These are phyloP conservation scores for Saccharomycopsis fermentans DNA, from an alignment of 805 yeast species.

Conservation along the genomic window DNA sequence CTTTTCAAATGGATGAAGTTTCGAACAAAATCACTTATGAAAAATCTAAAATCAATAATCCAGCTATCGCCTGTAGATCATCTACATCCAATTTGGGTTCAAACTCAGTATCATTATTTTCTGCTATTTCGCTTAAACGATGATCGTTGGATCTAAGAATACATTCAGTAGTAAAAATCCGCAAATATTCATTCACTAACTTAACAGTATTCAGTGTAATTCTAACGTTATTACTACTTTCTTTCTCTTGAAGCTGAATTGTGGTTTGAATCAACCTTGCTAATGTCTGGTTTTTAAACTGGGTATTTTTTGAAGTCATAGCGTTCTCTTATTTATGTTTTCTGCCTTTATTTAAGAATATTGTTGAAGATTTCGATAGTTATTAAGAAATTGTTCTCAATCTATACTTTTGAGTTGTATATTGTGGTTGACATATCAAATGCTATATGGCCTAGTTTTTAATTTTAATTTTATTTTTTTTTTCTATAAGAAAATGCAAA, in stretches of 20 bases:
- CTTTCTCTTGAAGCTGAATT: slow-evolving; percentile 1
- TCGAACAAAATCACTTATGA: slow-evolving; percentile 19
- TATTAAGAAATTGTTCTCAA: no score
- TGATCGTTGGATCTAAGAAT: slow-evolving; percentile 47
- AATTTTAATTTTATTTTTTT: no score
- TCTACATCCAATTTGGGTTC: slow-evolving; percentile 38
- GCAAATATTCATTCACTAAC: slow-evolving; percentile 42
- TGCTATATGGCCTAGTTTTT: no score
- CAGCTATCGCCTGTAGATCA: slow-evolving; percentile 46
- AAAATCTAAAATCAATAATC: slow-evolving; percentile 47
- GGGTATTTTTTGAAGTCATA: slow-evolving; percentile 1
- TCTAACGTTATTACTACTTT: slow-evolving; percentile 28
- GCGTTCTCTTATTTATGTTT: not conserved
- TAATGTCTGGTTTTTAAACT: slow-evolving; percentile 17
- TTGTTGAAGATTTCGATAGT: no score
- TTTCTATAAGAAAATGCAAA: no score
- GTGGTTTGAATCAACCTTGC: slow-evolving; percentile 15
- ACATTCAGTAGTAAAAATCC: slow-evolving; percentile 50
- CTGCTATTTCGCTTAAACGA: slow-evolving; percentile 24
- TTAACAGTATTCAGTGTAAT: slow-evolving; percentile 40
- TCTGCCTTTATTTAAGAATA: no score
- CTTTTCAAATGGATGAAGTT: no score
- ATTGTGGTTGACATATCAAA: no score
- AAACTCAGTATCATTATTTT: slow-evolving; percentile 12
- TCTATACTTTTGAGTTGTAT: no score